A percentile compares a stretch with the other conserved stretches of the same genome.
phyloP scores from a whole-genome alignment of 140 eudicot species.

The Stevia rebaudiana region DNA sequence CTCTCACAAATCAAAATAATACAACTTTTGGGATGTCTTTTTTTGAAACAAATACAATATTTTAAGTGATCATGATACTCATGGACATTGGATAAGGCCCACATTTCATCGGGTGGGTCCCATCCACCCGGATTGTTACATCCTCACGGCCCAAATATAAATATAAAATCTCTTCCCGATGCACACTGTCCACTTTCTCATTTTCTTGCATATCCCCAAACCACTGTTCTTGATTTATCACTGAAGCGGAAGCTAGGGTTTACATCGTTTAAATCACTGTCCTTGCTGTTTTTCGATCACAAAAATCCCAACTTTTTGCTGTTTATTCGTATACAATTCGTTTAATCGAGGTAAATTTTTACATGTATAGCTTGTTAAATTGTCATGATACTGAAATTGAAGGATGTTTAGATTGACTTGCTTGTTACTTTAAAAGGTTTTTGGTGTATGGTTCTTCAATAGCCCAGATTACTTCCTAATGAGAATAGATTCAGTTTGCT shows the following conservation, averaged over 20 bases:
- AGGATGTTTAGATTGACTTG: slow-evolving; percentile 8
- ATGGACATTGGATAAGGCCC: background rate
- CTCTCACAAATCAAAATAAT: too few relatives aligned
- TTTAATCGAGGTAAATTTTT: slow-evolving; percentile 16
- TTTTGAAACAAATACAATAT: too few relatives aligned
- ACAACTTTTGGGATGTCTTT: too few relatives aligned
- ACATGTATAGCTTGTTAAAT: background rate
- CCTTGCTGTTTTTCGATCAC: background rate
- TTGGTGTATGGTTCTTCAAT: slow-evolving; percentile 3
- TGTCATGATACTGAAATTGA: slow-evolving; percentile 1
- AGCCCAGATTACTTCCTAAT: slow-evolving; percentile 11
- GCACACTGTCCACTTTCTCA: slow-evolving; percentile 29
- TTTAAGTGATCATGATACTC: too few relatives aligned
- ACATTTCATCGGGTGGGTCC: slow-evolving; percentile 15
- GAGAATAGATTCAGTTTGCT: slow-evolving; percentile 6
- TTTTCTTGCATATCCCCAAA: slow-evolving; percentile 16
- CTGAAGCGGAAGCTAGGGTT: slow-evolving; percentile 16
- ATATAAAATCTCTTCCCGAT: slow-evolving; percentile 22
- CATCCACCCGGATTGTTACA: slow-evolving; percentile 24
- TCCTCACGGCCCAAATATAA: slow-evolving; percentile 20
- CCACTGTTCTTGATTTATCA: background rate
- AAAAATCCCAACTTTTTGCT: background rate
- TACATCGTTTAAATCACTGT: background rate
- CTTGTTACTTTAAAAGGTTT: background rate
- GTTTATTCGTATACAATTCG: slow-evolving; percentile 11